Evolutionary conservation across 163 green algal genomes (phyloP), one percentile per base, ranked within the genome.

Genomic region (Scenedesmus sp.): DNA sequence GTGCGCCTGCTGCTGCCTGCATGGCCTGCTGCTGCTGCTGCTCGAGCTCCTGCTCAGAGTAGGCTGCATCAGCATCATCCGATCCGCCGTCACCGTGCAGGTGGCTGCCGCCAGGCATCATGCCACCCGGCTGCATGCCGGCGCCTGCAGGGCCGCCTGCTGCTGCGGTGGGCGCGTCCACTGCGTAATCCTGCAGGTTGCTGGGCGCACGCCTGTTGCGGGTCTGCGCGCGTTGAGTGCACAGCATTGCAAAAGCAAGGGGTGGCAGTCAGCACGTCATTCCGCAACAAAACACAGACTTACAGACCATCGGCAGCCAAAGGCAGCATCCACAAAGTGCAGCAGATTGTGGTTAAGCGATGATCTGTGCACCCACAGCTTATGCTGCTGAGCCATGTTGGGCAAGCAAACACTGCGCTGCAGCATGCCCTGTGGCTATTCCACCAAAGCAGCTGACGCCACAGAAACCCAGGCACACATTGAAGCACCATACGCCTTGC

Each of bases 181-280:
- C 87, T 54, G 81, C 59, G 4, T 91, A 91, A 8, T 91, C 87
- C 74, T 91, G 87, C 87, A 91, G 76, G n/a, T 66, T 81, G 18
- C 56, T 73, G 62, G 87, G 87, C 18, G 59, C 87, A 55, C 87
- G 87, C 56, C 87, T 66, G 9, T 79, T 77, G 55, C 87, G 87
- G 18, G 87, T 86, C 87, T 91, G 87, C 74, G 56, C 34, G n/a
- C 4, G 77, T 1, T 4, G 3, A 26, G 18, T 12, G 66, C 5
- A 52, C 6, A 5, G 18, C 70, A 79, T 1, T 5, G 6, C 23
- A 79, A 23, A 18, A 52, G 23, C 23, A 46, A 79, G 66, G 66
- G 34, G n/a, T 18, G 26, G 66, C 10, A 52, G 70, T 79, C 10
- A 52, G 70, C 23, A 8, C 18, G 23, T 79, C 70, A 52, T 13